phyloP scores from a whole-genome alignment of 2,329 filamentous ascomycete species.

The Clonostachys chloroleuca region DNA sequence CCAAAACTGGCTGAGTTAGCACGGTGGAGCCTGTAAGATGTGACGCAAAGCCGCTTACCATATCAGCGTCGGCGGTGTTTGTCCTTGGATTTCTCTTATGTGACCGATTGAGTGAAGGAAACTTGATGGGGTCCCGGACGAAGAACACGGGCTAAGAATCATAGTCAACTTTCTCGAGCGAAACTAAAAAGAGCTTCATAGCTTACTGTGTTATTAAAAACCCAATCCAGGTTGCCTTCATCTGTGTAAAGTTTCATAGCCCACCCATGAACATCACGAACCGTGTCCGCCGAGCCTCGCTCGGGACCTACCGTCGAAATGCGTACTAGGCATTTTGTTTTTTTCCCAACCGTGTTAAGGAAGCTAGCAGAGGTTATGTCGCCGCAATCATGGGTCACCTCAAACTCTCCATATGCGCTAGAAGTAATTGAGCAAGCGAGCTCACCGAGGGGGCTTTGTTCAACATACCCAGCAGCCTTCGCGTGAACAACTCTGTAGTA shows the following conservation, averaged over 20 bases:
- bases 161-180: slow-evolving; percentile 46
- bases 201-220: slow-evolving; percentile 59
- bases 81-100: slow-evolving; percentile 73
- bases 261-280: slow-evolving; percentile 67
- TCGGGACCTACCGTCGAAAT: slow-evolving; percentile 71
- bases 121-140: slow-evolving; percentile 69
- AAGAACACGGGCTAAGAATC: slow-evolving; percentile 52
- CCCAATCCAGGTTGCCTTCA: slow-evolving; percentile 62
- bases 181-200: slow-evolving; percentile 32
- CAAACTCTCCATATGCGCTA: slow-evolving; percentile 50
- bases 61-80: slow-evolving; percentile 65
- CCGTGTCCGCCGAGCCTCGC: slow-evolving; percentile 61
- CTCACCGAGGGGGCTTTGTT: neutral
- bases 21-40: neutral
- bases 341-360: slow-evolving; percentile 47
- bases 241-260: slow-evolving; percentile 57
- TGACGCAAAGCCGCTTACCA: slow-evolving; percentile 17
- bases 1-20: slow-evolving; percentile 22
- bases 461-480: slow-evolving; percentile 19
- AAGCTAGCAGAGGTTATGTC: slow-evolving; percentile 52
- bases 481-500: slow-evolving; percentile 19
- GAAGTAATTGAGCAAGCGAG: neutral
- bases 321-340: slow-evolving; percentile 53
- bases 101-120: slow-evolving; percentile 72
- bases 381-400: slow-evolving; percentile 52